Conservation (phyloP, 2,329 filamentous ascomycete species). For the Fusarium incarnatum region DNA sequence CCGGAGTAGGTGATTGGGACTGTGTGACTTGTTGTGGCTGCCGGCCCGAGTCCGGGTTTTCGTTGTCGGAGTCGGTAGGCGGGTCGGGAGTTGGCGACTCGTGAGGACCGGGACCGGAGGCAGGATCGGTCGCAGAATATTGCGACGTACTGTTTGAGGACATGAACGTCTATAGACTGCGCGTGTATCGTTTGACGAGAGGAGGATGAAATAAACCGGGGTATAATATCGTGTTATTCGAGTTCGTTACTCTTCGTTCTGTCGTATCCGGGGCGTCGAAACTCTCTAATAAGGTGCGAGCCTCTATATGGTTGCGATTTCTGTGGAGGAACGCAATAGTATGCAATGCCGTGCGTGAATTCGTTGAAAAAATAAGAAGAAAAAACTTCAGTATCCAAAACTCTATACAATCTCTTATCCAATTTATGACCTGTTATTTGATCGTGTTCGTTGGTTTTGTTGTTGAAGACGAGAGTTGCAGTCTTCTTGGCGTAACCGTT, state of each 20-base stretch:
- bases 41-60: slow-evolving; percentile 16
- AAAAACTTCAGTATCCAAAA: neutral
- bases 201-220: neutral
- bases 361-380: neutral
- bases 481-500: slow-evolving; percentile 36
- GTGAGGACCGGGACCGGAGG: slow-evolving; percentile 28
- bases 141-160: slow-evolving; percentile 34
- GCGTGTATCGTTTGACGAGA: neutral
- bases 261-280: slow-evolving; percentile 30
- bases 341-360: slow-evolving; percentile 6
- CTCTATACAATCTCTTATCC: slow-evolving; percentile 12
- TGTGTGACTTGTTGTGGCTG: slow-evolving; percentile 16
- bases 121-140: slow-evolving; percentile 19
- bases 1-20: slow-evolving; percentile 15
- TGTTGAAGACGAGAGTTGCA: slow-evolving; percentile 18
- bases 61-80: slow-evolving; percentile 17
- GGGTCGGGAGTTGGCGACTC: slow-evolving; percentile 8
- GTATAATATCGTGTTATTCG: slow-evolving; percentile 4
- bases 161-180: slow-evolving; percentile 37
- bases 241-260: slow-evolving; percentile 8
- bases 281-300: slow-evolving; percentile 44
- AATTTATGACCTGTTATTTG: slow-evolving; percentile 7
- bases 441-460: slow-evolving; percentile 3
- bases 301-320: slow-evolving; percentile 10
- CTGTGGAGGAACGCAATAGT: neutral